phyloP scores from a whole-genome alignment of 192 early-diverging fungal genomes.

The Umbelopsis sp. region DNA sequence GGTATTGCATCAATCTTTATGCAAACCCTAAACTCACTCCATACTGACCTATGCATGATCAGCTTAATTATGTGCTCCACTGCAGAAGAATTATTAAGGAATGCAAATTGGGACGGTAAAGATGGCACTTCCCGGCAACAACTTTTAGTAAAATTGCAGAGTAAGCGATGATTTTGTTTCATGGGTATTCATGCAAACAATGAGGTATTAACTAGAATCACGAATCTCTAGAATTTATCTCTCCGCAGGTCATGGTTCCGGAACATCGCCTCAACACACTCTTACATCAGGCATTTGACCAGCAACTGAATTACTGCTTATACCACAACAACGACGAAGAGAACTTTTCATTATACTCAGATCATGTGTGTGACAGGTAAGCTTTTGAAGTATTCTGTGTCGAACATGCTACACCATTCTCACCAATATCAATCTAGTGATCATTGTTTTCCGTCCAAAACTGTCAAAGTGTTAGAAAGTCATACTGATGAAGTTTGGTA shows the following conservation, averaged over 20 bases:
- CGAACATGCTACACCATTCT: conserved; percentile 25
- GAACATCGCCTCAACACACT: conserved; percentile 81
- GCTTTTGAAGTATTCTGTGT: not conserved
- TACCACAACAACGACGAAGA: conserved; percentile 78
- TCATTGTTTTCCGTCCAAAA: conserved; percentile 56
- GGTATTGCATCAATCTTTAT: conserved; percentile 43
- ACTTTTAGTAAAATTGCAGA: conserved; percentile 67
- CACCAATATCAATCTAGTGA: not conserved
- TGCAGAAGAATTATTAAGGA: conserved; percentile 65
- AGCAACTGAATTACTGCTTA: conserved; percentile 77
- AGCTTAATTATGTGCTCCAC: conserved; percentile 74
- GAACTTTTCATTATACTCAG: conserved; percentile 63
- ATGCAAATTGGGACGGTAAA: conserved; percentile 83
- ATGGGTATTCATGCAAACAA: not conserved
- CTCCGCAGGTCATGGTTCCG: conserved; percentile 86
- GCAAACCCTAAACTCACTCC: not conserved
- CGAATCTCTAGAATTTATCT: conserved; percentile 63
- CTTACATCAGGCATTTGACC: conserved; percentile 75
- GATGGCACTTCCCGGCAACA: conserved; percentile 66
- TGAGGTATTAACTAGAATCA: conserved; percentile 7
- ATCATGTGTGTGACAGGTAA: conserved; percentile 79
- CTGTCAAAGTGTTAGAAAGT: conserved; percentile 61
- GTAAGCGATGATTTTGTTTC: conserved; percentile 39
- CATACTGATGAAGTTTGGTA: conserved; percentile 98
- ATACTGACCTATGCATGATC: conserved; percentile 17